Conservation (phyloP, 768 basidiomycete genomes). For the Trametes coccinea region DNA sequence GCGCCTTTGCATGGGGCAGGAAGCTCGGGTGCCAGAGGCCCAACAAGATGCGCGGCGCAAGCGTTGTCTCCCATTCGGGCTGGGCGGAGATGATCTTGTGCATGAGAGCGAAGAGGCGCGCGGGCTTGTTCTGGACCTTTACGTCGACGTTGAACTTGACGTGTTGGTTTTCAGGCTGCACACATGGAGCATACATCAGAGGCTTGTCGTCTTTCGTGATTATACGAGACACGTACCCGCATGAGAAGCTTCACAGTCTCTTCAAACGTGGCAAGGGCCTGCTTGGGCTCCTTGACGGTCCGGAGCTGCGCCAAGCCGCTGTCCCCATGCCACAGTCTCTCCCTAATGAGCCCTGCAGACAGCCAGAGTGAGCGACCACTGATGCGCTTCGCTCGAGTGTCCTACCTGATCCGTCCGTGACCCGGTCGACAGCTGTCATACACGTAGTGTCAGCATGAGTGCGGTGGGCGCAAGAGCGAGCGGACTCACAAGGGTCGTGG, state of each 20-base stretch:
- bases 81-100: conserved; percentile 63
- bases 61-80: conserved; percentile 66
- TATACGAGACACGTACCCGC: conserved; percentile 44
- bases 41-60: conserved; percentile 79
- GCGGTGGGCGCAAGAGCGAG: too few species aligned
- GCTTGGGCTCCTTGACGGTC: conserved; percentile 80
- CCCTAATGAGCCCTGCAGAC: conserved; percentile 53
- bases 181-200: not conserved
- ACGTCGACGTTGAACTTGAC: conserved; percentile 88
- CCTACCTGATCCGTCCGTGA: conserved; percentile 73
- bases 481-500: conserved; percentile 78
- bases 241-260: conserved; percentile 83
- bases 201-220: not conserved
- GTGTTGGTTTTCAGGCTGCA: conserved; percentile 70
- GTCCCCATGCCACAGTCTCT: conserved; percentile 48
- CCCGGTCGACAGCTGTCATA: conserved; percentile 60
- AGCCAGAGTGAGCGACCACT: conserved; percentile 8
- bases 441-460: not conserved
- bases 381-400: not conserved
- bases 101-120: conserved; percentile 81
- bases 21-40: conserved; percentile 94
- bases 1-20: conserved; percentile 68
- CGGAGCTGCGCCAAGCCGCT: conserved; percentile 72
- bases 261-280: conserved; percentile 87
- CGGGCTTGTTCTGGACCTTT: conserved; percentile 90